Conservation (phyloP, 192 early-diverging fungal species). For the Coemansia sp. region DNA sequence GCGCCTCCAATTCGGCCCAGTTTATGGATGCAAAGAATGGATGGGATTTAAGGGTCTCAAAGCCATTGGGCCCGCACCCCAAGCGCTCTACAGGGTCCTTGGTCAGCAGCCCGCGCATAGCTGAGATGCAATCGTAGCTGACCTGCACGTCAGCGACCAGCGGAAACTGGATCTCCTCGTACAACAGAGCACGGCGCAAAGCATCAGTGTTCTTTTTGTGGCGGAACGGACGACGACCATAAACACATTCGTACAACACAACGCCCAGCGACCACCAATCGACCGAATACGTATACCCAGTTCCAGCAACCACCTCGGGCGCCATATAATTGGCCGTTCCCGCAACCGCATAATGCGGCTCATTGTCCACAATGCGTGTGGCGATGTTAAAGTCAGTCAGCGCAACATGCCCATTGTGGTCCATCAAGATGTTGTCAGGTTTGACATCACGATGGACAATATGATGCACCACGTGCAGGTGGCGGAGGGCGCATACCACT, state of each 20-base stretch:
- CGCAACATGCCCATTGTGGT: conserved; percentile 80
- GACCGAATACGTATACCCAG: conserved; percentile 77
- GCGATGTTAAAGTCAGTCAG: conserved; percentile 98
- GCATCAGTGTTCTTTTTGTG: conserved; percentile 62
- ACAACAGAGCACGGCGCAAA: conserved; percentile 64
- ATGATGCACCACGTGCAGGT: conserved; percentile 71
- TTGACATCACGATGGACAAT: conserved; percentile 95
- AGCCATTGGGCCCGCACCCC: conserved; percentile 74
- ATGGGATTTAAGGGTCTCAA: conserved; percentile 67
- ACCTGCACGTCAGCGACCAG: conserved; percentile 49
- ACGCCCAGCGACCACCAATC: conserved; percentile 98
- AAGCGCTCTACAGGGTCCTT: conserved; percentile 75
- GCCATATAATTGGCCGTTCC: conserved; percentile 94
- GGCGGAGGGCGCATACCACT: conserved; percentile 72
- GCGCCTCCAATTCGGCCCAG: conserved; percentile 74
- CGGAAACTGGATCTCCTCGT: conserved; percentile 66
- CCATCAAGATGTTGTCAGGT: conserved; percentile 85
- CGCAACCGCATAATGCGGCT: conserved; percentile 72
- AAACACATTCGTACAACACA: conserved; percentile 84
- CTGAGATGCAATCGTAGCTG: conserved; percentile 68
- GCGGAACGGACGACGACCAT: conserved; percentile 71
- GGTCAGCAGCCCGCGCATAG: conserved; percentile 71
- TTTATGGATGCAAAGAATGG: conserved; percentile 77
- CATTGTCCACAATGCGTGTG: conserved; percentile 62
- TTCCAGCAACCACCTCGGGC: conserved; percentile 66